These are phyloP conservation scores for Phytophthora pluvialis DNA, from an alignment of 352 stramenopile species.

Conservation along the genomic window DNA sequence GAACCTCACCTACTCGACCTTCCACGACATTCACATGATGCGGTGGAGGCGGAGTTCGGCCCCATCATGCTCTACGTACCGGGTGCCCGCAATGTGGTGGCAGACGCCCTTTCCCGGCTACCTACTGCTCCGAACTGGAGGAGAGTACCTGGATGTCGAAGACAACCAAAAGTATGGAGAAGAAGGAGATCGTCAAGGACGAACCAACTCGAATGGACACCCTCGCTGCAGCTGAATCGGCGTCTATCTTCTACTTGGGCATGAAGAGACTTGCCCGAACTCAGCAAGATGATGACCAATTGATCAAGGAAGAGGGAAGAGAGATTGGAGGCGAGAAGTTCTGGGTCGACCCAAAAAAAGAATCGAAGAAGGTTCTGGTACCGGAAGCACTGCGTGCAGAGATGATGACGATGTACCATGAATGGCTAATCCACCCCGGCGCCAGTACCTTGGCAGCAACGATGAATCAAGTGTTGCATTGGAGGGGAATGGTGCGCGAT, in stretches of 20 bases:
- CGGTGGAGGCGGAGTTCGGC: background rate
- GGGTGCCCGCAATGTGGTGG: background rate
- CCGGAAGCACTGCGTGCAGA: background rate
- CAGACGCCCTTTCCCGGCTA: background rate
- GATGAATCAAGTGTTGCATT: slow-evolving; percentile 9
- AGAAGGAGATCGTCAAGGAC: background rate
- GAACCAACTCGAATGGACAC: too few relatives aligned
- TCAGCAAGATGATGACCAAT: too few relatives aligned
- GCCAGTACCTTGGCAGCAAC: slow-evolving; percentile 1
- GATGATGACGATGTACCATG: slow-evolving; percentile 1
- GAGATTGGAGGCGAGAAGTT: background rate
- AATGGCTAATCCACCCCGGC: slow-evolving; percentile 9
- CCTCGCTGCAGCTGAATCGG: too few relatives aligned
- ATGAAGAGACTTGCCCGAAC: too few relatives aligned
- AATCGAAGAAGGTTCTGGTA: background rate
- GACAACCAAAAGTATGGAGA: background rate
- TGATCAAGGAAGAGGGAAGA: too few relatives aligned
- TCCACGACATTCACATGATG: slow-evolving; percentile 13
- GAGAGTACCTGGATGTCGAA: background rate
- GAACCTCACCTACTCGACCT: slow-evolving; percentile 10
- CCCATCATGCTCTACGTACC: slow-evolving; percentile 1
- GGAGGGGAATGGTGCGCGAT: background rate
- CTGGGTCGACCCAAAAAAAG: background rate
- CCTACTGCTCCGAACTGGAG: background rate
- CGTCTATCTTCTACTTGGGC: background rate